Base-by-base conservation (phyloP, 805 yeast genomes). In the Myxozyma vanderwaltii region DNA sequence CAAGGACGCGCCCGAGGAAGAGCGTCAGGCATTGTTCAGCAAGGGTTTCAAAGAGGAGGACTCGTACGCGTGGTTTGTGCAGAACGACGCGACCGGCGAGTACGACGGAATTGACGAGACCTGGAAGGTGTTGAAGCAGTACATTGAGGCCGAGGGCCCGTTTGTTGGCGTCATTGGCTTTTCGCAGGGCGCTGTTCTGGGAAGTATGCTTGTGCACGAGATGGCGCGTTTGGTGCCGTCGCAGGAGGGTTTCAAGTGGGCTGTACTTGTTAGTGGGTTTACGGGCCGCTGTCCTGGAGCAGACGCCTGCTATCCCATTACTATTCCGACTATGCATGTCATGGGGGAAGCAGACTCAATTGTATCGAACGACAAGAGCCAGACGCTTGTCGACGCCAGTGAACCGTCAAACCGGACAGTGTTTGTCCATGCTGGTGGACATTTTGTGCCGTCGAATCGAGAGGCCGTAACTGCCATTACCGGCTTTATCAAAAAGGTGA, bases 341-440 rank as follows among this genome's bases (percentile, higher is more conserved):
- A 78, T 86, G 64, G 98, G 99, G 39, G 86, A 89, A 54, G 75
- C 88, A 27, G 99, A 94, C 69, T 85, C 92, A 13, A 86, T 94
- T 33, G 96, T 94, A 10, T 83, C 87, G 10, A 84, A 83, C 29
- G 86, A 82, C 24, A 79, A 96, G 69, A 81, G 91, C 0, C 76
- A 82, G 75, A 77, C 79, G 26, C 76, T 94, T 43, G 83, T 81
- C 59, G 79, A 81, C n/a, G 73, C 80, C 39, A 82, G 86, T 21
- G 77, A 72, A 27, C 70, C 74, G 17, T 74, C 72, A 10, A 69
- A 72, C 27, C 75, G 88, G 4, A 77, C 73, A 10, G 69, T 76
- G 12, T 75, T 86, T 58, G 86, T 82, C 65, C 99, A 92, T 69
- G 96, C 97, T 8, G 98, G 98, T 63, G 97, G 98, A 1, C 99